These are phyloP conservation scores for Ophiognomonia clavigignenti-juglandacearum DNA, from an alignment of 2,329 filamentous ascomycete species.

Conservation along the genomic window DNA sequence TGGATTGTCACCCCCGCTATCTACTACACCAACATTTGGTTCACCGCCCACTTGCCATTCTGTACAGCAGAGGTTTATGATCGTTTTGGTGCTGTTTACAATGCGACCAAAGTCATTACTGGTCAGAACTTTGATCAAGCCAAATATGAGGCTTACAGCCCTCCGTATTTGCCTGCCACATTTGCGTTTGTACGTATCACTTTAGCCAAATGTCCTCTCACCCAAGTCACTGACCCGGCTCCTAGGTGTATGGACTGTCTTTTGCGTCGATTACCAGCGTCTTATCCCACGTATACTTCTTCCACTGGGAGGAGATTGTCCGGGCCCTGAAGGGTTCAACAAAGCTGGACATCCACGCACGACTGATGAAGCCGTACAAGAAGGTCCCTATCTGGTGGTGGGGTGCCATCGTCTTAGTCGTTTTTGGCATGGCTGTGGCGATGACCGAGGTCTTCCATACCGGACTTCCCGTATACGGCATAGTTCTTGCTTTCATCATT, in stretches of 20 bases:
- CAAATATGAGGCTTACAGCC: slow-evolving; percentile 48
- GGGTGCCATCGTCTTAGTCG: slow-evolving; percentile 25
- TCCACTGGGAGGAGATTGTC: slow-evolving; percentile 54
- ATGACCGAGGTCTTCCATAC: slow-evolving; percentile 41
- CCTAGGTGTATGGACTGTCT: slow-evolving; percentile 20
- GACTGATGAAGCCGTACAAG: slow-evolving; percentile 35
- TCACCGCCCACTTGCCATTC: slow-evolving; percentile 47
- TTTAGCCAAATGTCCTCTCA: slow-evolving; percentile 16
- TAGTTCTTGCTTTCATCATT: slow-evolving; percentile 38
- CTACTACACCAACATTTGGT: slow-evolving; percentile 45
- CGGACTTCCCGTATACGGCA: slow-evolving; percentile 38
- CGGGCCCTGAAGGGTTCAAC: slow-evolving; percentile 23
- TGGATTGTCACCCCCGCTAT: slow-evolving; percentile 42
- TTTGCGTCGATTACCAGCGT: slow-evolving; percentile 28
- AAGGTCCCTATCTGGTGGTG: slow-evolving; percentile 43
- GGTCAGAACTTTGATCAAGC: slow-evolving; percentile 38
- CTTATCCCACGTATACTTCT: slow-evolving; percentile 47
- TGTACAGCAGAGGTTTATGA: slow-evolving; percentile 49
- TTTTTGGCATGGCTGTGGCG: slow-evolving; percentile 31
- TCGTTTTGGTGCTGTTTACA: slow-evolving; percentile 44
- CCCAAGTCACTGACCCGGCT: no score
- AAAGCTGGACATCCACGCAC: slow-evolving; percentile 35
- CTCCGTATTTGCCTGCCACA: slow-evolving; percentile 42
- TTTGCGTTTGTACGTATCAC: slow-evolving; percentile 30
- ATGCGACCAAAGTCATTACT: slow-evolving; percentile 42